Conservation (phyloP, 305 asterid species). For the Plantago coronopus region DNA sequence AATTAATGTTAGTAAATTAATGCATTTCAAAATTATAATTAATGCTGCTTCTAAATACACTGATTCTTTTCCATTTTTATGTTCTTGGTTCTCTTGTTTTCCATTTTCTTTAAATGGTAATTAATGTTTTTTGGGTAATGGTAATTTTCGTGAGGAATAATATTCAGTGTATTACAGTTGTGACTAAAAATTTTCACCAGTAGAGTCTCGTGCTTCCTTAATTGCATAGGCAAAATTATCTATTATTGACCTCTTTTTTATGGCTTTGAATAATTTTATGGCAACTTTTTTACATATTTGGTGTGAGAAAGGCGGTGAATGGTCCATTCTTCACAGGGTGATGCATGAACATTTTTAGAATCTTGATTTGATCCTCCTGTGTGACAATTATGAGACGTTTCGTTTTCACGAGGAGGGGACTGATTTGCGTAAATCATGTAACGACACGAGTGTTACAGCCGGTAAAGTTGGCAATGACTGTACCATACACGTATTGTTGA, state of each 20-base stretch:
- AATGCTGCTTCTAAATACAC: not conserved
- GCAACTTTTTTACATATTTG: not conserved
- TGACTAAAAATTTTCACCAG: not conserved
- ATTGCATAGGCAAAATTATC: not conserved
- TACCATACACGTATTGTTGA: too few relatives aligned
- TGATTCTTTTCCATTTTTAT: not conserved
- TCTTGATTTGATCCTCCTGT: too few relatives aligned
- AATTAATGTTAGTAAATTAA: too few relatives aligned
- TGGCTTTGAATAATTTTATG: not conserved
- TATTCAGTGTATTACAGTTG: not conserved
- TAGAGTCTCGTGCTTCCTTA: not conserved
- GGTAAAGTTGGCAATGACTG: too few relatives aligned
- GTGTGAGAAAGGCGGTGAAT: not conserved
- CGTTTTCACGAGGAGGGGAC: too few relatives aligned
- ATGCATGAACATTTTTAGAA: not conserved
- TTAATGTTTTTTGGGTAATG: not conserved
- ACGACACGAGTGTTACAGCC: too few relatives aligned
- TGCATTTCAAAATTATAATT: too few relatives aligned
- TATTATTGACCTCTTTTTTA: too few relatives aligned
- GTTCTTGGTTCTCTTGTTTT: too few relatives aligned
- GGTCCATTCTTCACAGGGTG: not conserved
- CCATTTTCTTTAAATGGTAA: not conserved
- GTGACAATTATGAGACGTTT: too few relatives aligned
- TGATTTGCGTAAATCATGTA: too few relatives aligned
- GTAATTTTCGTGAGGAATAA: too few relatives aligned